Evolutionary conservation across 2,329 filamentous ascomycete genomes (phyloP), one percentile per base, ranked within the genome.

Genomic region (Stagonosporopsis tanaceti): DNA sequence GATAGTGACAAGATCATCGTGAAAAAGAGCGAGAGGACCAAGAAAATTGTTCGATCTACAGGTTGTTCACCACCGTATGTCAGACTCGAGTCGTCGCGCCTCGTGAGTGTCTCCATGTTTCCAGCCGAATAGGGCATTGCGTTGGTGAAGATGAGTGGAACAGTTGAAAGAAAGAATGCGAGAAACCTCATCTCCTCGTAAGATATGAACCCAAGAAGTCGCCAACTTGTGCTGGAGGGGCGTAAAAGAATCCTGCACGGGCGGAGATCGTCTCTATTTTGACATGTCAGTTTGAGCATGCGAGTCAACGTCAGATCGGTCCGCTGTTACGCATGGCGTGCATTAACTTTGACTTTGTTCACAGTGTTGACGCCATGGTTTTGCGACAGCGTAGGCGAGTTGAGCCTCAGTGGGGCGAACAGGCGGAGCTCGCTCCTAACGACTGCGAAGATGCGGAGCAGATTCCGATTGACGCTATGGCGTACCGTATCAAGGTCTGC

Each of bases 1-100:
- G 61, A 40, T 27, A 59, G 14, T 7, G 61, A 61, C 9, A 63
- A 24, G 12, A 59, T 14, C 47, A 63, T 59, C 32, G 56, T 59
- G n/a, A 47, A 57, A 24, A 57, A 48, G n/a, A 63, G n/a, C 9
- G 59, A 57, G 40, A 63, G 14, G 20, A 54, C 32, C 11, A 50
- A 48, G 25, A 48, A 57, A 15, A 61, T 50, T 4, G 55, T 61
- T 8, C 61, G 52, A 28, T 58, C 58, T 4, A 17, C 40, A 9
- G 61, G 52, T 8, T 34, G 51, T 44, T 63, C 61, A 15, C 59
- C 58, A 37, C 41, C 42, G 20, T 53, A 53, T 11, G 28, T 47
- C 27, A 25, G 24, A n/a, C 32, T 41, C 11, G n/a, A 12, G 37
- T 53, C 44, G 28, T 47, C 42, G 37, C 41, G 47, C 35, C 8